A percentile compares a stretch with the other conserved stretches of the same genome.
These are phyloP conservation scores for Orbilia brochopaga DNA, from an alignment of 2,329 filamentous ascomycete species.

Conservation along the genomic window DNA sequence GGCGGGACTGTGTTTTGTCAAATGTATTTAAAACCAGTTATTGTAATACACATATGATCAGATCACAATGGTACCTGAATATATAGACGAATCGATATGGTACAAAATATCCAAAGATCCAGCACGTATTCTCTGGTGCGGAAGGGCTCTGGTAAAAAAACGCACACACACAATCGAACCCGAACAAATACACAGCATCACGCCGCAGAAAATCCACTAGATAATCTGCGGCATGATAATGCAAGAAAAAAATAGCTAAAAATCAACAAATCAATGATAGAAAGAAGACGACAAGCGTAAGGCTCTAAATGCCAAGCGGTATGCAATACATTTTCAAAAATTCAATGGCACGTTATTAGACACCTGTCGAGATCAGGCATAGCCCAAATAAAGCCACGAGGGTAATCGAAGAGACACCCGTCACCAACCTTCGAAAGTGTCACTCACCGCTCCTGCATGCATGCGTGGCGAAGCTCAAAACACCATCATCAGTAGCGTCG, in stretches of 20 bases:
- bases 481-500: constrained; percentile 2
- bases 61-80: background rate
- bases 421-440: constrained; percentile 7
- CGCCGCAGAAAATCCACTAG: background rate
- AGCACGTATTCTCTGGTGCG: background rate
- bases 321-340: background rate
- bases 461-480: constrained; percentile 4
- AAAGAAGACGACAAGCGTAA: constrained; percentile 1
- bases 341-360: constrained; percentile 4
- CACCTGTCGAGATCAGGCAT: constrained; percentile 9
- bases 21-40: no score
- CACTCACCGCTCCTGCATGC: no score
- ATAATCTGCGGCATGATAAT: background rate
- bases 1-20: no score
- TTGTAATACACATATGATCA: no score
- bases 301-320: background rate
- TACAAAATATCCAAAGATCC: background rate
- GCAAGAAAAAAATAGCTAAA: background rate
- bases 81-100: background rate
- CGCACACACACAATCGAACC: background rate
- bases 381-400: constrained; percentile 6
- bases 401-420: constrained; percentile 10
- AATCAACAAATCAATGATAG: background rate
- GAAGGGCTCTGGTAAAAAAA: background rate
- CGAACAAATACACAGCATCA: background rate